A percentile compares a stretch with the other conserved stretches of the same genome.
phyloP scores from a whole-genome alignment of 306 rosid species.

The Pyrus betulifolia region DNA sequence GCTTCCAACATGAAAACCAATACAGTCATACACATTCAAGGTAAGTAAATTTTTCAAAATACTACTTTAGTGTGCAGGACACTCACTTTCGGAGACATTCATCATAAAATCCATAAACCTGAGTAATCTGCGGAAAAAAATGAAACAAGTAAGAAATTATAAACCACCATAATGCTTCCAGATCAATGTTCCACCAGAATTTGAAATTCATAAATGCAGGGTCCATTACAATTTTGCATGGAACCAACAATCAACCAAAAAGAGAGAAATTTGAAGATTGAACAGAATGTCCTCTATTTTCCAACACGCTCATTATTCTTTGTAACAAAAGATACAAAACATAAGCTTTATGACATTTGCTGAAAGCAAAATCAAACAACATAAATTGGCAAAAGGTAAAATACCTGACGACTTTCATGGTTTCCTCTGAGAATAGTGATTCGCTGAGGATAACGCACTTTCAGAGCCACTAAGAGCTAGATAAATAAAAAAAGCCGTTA shows the following conservation, averaged over 20 bases:
- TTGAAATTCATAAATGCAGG: background rate
- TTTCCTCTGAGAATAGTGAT: conserved; percentile 98
- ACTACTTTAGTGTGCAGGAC: conserved; percentile 3
- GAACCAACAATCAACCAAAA: background rate
- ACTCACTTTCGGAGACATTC: conserved; percentile 92
- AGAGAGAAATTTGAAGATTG: background rate
- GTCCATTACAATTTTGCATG: background rate
- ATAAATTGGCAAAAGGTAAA: background rate
- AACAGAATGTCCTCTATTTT: background rate
- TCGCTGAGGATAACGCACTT: conserved; percentile 91
- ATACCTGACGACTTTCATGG: conserved; percentile 99
- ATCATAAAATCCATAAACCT: conserved; percentile 94
- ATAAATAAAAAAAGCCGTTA: conserved; percentile 30
- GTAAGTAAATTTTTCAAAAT: background rate
- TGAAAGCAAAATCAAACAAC: conserved; percentile 2
- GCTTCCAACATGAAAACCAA: background rate
- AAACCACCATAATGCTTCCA: background rate
- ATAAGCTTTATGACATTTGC: background rate
- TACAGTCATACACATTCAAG: background rate
- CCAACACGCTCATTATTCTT: background rate
- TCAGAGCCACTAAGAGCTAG: conserved; percentile 92
- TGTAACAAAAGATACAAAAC: background rate
- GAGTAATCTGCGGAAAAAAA: conserved; percentile 65
- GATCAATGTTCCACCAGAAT: background rate
- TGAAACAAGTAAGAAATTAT: background rate